Evolutionary conservation across 2,329 filamentous ascomycete species (phyloP), one percentile per base, ranked within the genome.

Genomic region (Fusarium algeriense): DNA sequence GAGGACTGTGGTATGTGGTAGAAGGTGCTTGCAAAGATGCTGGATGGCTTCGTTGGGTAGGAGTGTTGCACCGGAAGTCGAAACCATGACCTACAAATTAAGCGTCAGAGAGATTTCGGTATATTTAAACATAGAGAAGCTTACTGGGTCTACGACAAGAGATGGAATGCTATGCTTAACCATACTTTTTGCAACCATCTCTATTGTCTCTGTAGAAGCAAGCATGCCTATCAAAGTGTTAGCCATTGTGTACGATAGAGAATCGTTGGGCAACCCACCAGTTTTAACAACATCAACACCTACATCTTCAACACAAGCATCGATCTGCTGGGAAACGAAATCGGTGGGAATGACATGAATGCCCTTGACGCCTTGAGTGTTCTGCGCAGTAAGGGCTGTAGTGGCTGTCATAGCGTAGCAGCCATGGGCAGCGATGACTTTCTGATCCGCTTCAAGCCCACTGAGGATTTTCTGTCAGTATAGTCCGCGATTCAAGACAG

Each of bases 391-490:
- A 78, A 99, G 84, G 23, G 95, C 95, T 17, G 95, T 97, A 13
- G 95, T 98, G 26, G 95, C 94, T 54, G 95, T 98, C 90, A 98
- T 97, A 65, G 94, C 94, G 85, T 98, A 98, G 83, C 93, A 96
- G 65, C 92, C 91, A 87, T 98, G 94, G 20, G 93, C 93, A 46
- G 94, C 92, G 67, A 97, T 92, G 67, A 97, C 94, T 80, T 97
- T 97, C 79, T 98, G 95, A 80, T 98, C 95, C 41, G 95, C 96
- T 81, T 99, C 95, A 37, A 99, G 89, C 55, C 95, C 96, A 60
- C 95, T 97, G 76, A 41, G 26, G 17, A 9, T 48, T 48, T 34
- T 28, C 13, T 19, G 20, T 56, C 10, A 56, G 38, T 19, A 28
- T 26, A 17, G 7, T 17, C 15, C 34, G 12, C 13, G 11, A 17